These are phyloP conservation scores for Colletotrichum agaves DNA, from an alignment of 2,329 filamentous ascomycete species.

Conservation along the genomic window DNA sequence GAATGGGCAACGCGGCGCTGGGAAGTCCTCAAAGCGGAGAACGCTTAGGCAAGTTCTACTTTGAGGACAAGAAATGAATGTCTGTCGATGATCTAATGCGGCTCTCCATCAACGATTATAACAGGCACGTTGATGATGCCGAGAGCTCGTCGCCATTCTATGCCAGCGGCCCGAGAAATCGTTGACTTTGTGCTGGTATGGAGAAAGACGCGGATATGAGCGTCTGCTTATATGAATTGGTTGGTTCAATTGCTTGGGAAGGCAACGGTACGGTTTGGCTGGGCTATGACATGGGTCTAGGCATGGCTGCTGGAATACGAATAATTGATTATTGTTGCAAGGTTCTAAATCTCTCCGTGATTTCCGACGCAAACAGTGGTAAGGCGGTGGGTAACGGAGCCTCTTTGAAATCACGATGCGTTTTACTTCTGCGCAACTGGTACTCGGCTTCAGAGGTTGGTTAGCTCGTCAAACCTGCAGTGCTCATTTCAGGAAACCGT, in stretches of 20 bases:
- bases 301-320: conserved; percentile 29
- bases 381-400: too few relatives aligned
- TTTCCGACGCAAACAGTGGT: too few relatives aligned
- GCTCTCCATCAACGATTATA: not conserved
- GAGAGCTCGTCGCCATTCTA: too few relatives aligned
- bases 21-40: conserved; percentile 57
- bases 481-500: too few relatives aligned
- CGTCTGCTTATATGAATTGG: conserved; percentile 21
- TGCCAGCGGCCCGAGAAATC: too few relatives aligned
- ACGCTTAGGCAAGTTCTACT: conserved; percentile 68
- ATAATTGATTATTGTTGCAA: not conserved
- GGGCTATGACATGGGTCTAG: conserved; percentile 17
- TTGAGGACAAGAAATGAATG: conserved; percentile 59
- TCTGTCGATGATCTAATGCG: not conserved
- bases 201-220: not conserved
- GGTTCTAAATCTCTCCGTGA: too few relatives aligned
- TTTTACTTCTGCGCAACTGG: too few relatives aligned
- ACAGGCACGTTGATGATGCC: too few relatives aligned
- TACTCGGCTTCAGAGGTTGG: too few relatives aligned
- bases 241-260: conserved; percentile 4
- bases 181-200: not conserved
- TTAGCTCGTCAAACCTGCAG: too few relatives aligned
- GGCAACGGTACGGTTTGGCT: conserved; percentile 2
- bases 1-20: conserved; percentile 50
- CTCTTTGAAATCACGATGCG: too few relatives aligned